Base-by-base conservation (phyloP, 495 filamentous ascomycete genomes). In the Penicillium malachiteum region DNA sequence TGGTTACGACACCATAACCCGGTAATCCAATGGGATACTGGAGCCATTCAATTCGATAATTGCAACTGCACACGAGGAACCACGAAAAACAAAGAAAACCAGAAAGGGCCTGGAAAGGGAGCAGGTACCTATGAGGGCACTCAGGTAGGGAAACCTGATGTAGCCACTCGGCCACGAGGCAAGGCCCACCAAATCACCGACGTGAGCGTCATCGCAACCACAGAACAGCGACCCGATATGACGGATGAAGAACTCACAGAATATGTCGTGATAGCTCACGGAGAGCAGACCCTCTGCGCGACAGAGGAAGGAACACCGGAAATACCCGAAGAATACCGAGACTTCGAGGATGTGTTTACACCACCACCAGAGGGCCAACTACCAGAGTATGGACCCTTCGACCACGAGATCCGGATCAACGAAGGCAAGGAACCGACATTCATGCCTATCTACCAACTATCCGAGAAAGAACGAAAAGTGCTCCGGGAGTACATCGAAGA, bases 331-430 rank as follows among this genome's bases (percentile, higher is more conserved):
- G 52, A 54, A 31, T 54, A 54, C 34, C 34, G 16, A 5, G 34
- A 54, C 32, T 54, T 47, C 42, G 3, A 26, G 32, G 52, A 54
- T 39, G 9, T 54, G 5, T 54, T 54, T 16, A 47, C n/a, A 12
- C 12, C 33, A 54, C 31, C n/a, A 47, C 8, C 17, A 12, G 18
- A 47, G 2, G 21, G 52, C 30, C 31, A 39, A 11, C 31, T 54
- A 31, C 52, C 42, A 16, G 33, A 54, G 16, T 17, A 55, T 43
- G 16, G 53, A 16, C 2, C n/a, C 1, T 48, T 34, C 17, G 17
- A 37, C n/a, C n/a, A 48, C 4, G 7, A 48, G 46, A 48, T 48
- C 13, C 14, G 16, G 7, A 31, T 48, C 16, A 35, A 34, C 16
- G 7, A 33, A 14, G 46, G 12, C 5, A 5, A 4, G 4, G 5